A percentile compares a stretch with the other conserved stretches of the same genome.
Conservation (phyloP, 768 basidiomycete species). For the Trametopsis cervina region DNA sequence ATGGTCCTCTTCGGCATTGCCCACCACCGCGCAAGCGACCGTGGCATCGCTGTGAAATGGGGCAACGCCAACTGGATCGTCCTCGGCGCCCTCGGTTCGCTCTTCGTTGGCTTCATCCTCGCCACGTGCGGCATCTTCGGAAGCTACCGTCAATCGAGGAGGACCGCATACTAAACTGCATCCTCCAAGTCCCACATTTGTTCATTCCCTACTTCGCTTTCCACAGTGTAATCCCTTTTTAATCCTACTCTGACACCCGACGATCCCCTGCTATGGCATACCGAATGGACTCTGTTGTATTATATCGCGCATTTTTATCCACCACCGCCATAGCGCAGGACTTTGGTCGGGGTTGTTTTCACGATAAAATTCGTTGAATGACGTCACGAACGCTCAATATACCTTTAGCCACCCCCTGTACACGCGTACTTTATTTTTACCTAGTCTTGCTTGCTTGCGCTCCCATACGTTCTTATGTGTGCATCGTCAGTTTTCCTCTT, state of each 20-base stretch:
- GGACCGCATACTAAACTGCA: conserved; percentile 17
- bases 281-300: not conserved
- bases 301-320: conserved; percentile 6
- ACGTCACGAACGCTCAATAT: no score
- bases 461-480: no score
- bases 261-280: no score
- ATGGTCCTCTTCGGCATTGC: conserved; percentile 75
- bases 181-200: not conserved
- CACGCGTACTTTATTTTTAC: no score
- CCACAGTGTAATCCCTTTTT: not conserved
- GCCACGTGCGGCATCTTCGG: conserved; percentile 63
- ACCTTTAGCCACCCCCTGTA: no score
- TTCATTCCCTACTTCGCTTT: not conserved
- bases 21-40: conserved; percentile 46
- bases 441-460: no score
- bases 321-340: no score
- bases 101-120: conserved; percentile 61
- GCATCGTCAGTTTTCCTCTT: no score
- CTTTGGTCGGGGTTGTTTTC: no score
- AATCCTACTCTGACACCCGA: not conserved
- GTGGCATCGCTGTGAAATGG: conserved; percentile 44
- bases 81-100: conserved; percentile 62
- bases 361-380: no score
- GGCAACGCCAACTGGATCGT: conserved; percentile 84
- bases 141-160: conserved; percentile 40